Percentiles rank a stretch among this genome's conserved stretches.
Evolutionary conservation across 139 green algal genomes (phyloP).

Genomic region (Nannochloris sp.): DNA sequence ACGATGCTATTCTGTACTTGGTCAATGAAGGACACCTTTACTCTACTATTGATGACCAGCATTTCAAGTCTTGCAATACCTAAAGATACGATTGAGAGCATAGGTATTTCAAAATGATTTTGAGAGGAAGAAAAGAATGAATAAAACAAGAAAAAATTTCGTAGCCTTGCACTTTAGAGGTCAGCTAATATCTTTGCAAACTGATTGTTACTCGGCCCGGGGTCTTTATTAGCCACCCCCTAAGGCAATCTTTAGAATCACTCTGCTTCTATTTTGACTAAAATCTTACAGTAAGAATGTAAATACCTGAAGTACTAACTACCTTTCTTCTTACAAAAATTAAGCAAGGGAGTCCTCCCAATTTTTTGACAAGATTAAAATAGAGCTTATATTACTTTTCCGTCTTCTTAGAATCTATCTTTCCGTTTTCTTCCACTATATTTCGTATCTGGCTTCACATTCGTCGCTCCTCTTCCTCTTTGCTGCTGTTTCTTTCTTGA

Average conservation of each 20-base stretch:
- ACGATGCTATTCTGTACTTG: constrained; percentile 41
- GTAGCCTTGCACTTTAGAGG: not conserved
- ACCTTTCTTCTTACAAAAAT: too few species aligned
- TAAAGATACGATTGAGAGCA: too few species aligned
- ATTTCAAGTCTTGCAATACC: constrained; percentile 50
- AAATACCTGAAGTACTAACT: too few species aligned
- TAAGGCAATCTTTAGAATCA: too few species aligned
- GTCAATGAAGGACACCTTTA: constrained; percentile 68
- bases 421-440: constrained; percentile 93
- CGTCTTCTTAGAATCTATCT: constrained; percentile 34
- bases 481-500: constrained; percentile 89
- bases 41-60: constrained; percentile 65
- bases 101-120: too few species aligned
- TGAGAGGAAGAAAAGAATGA: not conserved
- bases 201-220: too few species aligned
- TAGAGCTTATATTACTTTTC: too few species aligned
- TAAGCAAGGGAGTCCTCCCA: too few species aligned
- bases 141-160: not conserved
- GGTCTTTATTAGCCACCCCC: too few species aligned
- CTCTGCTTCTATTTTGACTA: too few species aligned
- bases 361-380: not conserved
- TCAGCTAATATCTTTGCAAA: too few species aligned
- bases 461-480: constrained; percentile 59
- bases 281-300: too few species aligned
- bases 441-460: constrained; percentile 80